A percentile compares a stretch with the other conserved stretches of the same genome.
Evolutionary conservation across 2,329 filamentous ascomycete genomes (phyloP).

Genomic region (Curvularia sp.): DNA sequence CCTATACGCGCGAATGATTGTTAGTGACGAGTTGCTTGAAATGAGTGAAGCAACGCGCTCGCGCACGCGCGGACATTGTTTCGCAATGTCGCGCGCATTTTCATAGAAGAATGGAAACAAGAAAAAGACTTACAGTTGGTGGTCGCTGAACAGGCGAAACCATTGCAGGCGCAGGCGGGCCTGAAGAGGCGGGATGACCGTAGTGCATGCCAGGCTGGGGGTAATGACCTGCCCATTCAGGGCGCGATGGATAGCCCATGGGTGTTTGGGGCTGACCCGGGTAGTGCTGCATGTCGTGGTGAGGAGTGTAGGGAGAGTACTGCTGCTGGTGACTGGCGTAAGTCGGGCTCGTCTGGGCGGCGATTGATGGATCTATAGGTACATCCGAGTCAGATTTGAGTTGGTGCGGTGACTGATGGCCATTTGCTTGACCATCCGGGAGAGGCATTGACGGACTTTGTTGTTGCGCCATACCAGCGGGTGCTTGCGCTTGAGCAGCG

Average conservation of each 20-base stretch:
- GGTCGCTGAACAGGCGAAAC: conserved; percentile 66
- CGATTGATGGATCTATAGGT: conserved; percentile 99
- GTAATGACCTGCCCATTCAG: conserved; percentile 74
- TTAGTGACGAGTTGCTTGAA: conserved; percentile 16
- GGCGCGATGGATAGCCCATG: conserved; percentile 68
- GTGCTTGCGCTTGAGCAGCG: conserved; percentile 73
- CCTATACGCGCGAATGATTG: conserved; percentile 39
- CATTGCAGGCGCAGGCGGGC: conserved; percentile 63
- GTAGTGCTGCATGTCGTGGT: conserved; percentile 85
- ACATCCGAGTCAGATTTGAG: conserved; percentile 94
- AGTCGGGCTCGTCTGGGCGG: conserved; percentile 88
- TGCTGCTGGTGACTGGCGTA: conserved; percentile 75
- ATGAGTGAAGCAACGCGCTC: too few relatives aligned
- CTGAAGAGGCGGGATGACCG: conserved; percentile 64
- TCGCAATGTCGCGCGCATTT: too few relatives aligned
- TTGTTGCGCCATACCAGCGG: conserved; percentile 97
- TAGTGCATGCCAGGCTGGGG: conserved; percentile 53
- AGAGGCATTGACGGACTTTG: conserved; percentile 96
- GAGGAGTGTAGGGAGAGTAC: conserved; percentile 86
- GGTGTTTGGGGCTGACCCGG: conserved; percentile 65
- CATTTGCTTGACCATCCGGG: conserved; percentile 76
- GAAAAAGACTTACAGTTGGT: conserved; percentile 63
- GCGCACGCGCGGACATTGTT: too few relatives aligned
- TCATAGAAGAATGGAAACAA: neutral
- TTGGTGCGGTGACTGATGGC: conserved; percentile 70